Evolutionary conservation across 352 stramenopile species (phyloP), one percentile per base, ranked within the genome.

Genomic region (Phytopythium ostracodes): DNA sequence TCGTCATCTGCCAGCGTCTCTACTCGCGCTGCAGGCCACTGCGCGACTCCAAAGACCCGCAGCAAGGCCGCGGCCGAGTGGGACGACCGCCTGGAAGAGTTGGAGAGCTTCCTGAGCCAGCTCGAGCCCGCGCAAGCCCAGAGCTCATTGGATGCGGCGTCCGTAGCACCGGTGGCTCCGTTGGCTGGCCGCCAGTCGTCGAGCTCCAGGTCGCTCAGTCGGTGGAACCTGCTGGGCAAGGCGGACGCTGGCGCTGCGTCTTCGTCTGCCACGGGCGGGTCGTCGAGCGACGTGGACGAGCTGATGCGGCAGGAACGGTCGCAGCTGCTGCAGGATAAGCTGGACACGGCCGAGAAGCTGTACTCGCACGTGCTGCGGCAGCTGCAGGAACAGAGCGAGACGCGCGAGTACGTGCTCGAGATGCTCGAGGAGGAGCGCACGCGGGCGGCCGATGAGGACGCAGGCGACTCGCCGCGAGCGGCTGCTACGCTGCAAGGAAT

Each of bases 361-460:
- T 88, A 92, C 65, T 62, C 83, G 47, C 76, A 90, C 53, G 82
- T 88, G 51, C 56, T 92, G 50, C 73, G 77, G n/a, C 79, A 89
- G 59, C 69, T 85, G 59, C 69, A 89, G 59, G 76, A 88, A 59
- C 79, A 88, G 54, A 76, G 74, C 17, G 75, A 89, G 52, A 80
- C 72, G 18, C 77, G 81, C 52, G 79, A 87, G 50, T 88, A 87
- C 51, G 71, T 78, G 56, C 75, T 74, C 46, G 79, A 89, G 60
- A 66, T 86, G 59, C 62, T 89, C 20, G 64, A 64, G n/a, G 71
- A 88, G 38, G 76, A 86, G 46, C 70, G 79, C 49, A 77, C 84
- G 31, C 62, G 68, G 6, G 64, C 62, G 22, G 69, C 68, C 29
- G 70, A 76, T 5, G 61, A 17, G 12, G 61, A 67, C 31, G 50